Evolutionary conservation across 1,139 yeast genomes (phyloP), one percentile per base, ranked within the genome.

Genomic region (Pichia sp.): DNA sequence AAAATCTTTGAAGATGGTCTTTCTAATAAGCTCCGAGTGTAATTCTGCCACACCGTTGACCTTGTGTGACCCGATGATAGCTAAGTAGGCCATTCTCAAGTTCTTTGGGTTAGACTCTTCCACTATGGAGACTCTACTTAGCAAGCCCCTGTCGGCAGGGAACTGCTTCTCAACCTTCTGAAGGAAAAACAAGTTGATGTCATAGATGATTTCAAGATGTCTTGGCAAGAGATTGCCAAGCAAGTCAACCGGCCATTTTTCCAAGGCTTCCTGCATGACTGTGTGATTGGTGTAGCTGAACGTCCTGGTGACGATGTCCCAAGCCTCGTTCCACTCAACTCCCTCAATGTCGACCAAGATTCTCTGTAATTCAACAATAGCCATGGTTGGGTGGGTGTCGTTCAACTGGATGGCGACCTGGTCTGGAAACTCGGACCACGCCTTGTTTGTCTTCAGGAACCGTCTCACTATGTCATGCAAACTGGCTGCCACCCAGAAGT

Each of bases 401-500:
- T 90, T 90, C 71, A 92, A 80, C 74, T 92, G 98, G 68, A 90
- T 90, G 47, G 97, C 97, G 59, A 88, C 82, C 67, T 86, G 86
- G 57, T 88, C 95, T 38, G 96, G 82, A 70, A 90, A 87, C 67
- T 85, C 90, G 47, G 76, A 68, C 96, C 97, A 90, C 52, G 90
- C 80, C 67, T 85, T 81, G 66, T 83, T 82, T 54, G 84, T 72
- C 74, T 90, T 90, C 71, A 90, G 85, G 75, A 88, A 90, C 67
- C 98, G 82, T 69, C 97, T 85, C 50, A 90, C 83, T 65, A 92
- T 90, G 70, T 92, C 98, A 65, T 87, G 90, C 61, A 92, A 78
- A 8, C 96, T 88, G 48, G 97, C 97, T 52, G 96, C 85, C 54
- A 92, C 96, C 98, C 98, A 92, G 72, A 92, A 92, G 73, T 89